Evolutionary conservation across 2,329 filamentous ascomycete species (phyloP), one percentile per base, ranked within the genome.

Genomic region (Hymenoscyphus albidus): DNA sequence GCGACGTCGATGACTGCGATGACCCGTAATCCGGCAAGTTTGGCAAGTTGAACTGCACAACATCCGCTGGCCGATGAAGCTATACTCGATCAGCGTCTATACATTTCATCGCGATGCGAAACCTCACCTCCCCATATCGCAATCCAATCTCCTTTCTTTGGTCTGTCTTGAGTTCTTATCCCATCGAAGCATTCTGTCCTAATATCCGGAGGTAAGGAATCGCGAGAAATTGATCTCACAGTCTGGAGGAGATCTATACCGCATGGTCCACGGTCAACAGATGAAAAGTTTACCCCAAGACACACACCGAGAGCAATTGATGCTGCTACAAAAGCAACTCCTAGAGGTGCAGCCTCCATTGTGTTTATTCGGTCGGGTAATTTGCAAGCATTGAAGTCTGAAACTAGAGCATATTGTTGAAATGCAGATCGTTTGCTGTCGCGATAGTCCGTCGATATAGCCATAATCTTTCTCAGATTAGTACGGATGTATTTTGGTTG

Each of bases 111-210:
- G 12, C 31, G 22, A 22, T 18, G 5, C 18, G 13, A n/a, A 51
- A n/a, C 69, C 79, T 72, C 69, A 80, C 85, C 90, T 64, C 90
- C 90, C 89, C 90, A 93, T 58, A 93, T 85, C 1, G 85, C 86
- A 48, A 93, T 77, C 84, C 88, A 92, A 65, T 93, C 89, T 0
- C 87, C 88, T 0, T 76, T 70, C 54, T 79, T 78, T 0, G 86
- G 83, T 9, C 86, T 78, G 67, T 90, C 87, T 0, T 74, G 70
- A 0, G 77, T 71, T 0, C 73, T 68, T 5, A 89, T 84, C 0
- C 82, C 81, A 0, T 80, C 74, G n/a, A 90, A 80, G 63, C 86
- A 88, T 73, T 92, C 89, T 4, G 80, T 73, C 1, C 81, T 76
- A 6, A 92, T 83, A 71, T 93, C 90, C 2, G 76, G 68, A 0